Percentiles rank a stretch among this genome's conserved stretches.
Conservation (phyloP, 164 flowering plant species). For the Berberis thunbergii region DNA sequence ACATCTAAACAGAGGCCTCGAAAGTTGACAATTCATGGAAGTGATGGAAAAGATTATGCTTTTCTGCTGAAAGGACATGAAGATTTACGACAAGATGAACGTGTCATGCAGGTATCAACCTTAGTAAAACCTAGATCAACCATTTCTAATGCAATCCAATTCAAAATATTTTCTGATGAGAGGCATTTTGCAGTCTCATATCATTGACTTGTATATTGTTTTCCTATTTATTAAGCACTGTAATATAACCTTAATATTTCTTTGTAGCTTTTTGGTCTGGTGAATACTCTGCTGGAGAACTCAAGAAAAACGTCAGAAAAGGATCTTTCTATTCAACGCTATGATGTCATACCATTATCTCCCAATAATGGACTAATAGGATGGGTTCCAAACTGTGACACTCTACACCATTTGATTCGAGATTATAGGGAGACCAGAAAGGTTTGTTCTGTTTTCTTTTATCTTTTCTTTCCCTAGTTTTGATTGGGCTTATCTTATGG, state of each 20-base stretch:
- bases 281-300: constrained; percentile 86
- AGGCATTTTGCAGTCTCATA: not conserved
- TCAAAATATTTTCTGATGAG: not conserved
- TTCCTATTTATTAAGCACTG: not conserved
- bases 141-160: too few relatives aligned
- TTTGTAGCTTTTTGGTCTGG: constrained; percentile 88
- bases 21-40: constrained; percentile 91
- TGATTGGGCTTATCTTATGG: constrained; percentile 1
- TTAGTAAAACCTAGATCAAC: too few relatives aligned
- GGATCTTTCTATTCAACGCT: constrained; percentile 89
- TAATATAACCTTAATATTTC: not conserved
- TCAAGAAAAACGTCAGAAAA: constrained; percentile 84
- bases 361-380: constrained; percentile 96
- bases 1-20: constrained; percentile 98
- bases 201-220: too few relatives aligned
- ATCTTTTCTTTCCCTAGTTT: not conserved
- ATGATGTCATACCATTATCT: constrained; percentile 86
- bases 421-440: constrained; percentile 95
- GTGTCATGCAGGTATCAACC: constrained; percentile 90
- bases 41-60: constrained; percentile 92
- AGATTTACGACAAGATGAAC: constrained; percentile 98
- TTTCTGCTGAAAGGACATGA: constrained; percentile 98
- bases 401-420: constrained; percentile 85
- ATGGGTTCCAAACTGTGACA: constrained; percentile 98
- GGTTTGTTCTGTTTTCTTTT: constrained; percentile 29